Base-by-base conservation (phyloP, 257 asterid genomes). In the Anisodus tanguticus region DNA sequence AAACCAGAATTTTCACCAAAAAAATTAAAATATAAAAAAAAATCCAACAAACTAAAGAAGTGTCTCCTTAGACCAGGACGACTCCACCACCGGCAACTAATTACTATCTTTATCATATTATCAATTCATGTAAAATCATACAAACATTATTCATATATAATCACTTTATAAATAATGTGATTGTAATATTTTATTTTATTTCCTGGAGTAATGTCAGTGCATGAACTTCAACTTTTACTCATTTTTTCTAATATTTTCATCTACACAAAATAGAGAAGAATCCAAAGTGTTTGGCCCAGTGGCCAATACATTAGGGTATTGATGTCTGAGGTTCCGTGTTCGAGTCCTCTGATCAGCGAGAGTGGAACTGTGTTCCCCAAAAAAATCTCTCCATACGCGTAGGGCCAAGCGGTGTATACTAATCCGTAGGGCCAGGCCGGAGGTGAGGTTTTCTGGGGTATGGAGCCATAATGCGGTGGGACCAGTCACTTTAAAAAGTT, bases 201-300 rank as follows among this genome's bases (percentile, higher is more conserved):
- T 67, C 22, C 12, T 68, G 22, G 51, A 5, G 26, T 49, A 19
- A 19, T 79, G 69, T 9, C 45, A 15, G 69, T 55, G 54, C 77
- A 3, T 45, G 37, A 16, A 49, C 35, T 54, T 16, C 53, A 8
- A 77, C 12, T 12, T 13, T 13, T 37, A 67, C 49, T 35, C 19
- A 31, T 31, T 31, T 13, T 13, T 70, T 54, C 31, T 72, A 39
- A n/a, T 19, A 47, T 69, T 59, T 76, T 55, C 47, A 81, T 69
- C 66, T 66, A 43, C 55, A 60, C 43, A 76, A 76, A 47, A 9
- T 49, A 66, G 86, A 76, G 63, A 39, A 57, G 31, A 13, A n/a
- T n/a, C n/a, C n/a, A n/a, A n/a, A n/a, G n/a, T n/a, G n/a, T n/a
- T n/a, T n/a, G n/a, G n/a, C n/a, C n/a, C n/a, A n/a, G n/a, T n/a